Percentiles rank a stretch among this genome's conserved stretches.
Evolutionary conservation across 306 rosid species (phyloP).

Genomic region (Carpinus fangiana): DNA sequence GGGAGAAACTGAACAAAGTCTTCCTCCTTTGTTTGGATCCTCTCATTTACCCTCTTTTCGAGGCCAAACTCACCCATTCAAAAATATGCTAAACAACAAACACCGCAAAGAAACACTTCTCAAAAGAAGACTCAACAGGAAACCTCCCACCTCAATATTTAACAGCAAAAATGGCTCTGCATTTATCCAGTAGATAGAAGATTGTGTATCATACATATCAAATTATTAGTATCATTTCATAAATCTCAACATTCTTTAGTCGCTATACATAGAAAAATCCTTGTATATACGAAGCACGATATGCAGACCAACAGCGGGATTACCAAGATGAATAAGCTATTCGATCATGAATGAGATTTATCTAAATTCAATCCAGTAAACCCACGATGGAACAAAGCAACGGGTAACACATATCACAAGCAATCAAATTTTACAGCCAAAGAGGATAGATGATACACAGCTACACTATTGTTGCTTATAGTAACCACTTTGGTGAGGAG

Average conservation of each 20-base stretch:
- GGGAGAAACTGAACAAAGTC: constrained; percentile 4
- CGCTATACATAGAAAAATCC: constrained; percentile 42
- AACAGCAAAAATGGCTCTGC: neutral
- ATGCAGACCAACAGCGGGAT: constrained; percentile 29
- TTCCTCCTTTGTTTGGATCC: neutral
- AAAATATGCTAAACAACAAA: neutral
- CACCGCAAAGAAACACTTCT: neutral
- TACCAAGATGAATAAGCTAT: constrained; percentile 19
- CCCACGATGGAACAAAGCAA: constrained; percentile 4
- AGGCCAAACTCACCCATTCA: neutral
- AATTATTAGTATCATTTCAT: neutral
- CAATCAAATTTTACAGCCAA: constrained; percentile 27
- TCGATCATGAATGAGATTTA: constrained; percentile 25
- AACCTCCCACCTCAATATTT: too few species aligned
- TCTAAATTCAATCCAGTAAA: constrained; percentile 27
- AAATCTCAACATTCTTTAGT: constrained; percentile 3
- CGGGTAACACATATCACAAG: constrained; percentile 19
- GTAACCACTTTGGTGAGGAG: constrained; percentile 89
- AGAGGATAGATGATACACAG: neutral
- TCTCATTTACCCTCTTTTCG: neutral
- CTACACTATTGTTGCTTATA: constrained; percentile 68
- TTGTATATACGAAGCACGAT: constrained; percentile 21
- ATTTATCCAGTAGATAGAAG: neutral
- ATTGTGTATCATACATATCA: neutral
- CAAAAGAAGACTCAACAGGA: too few species aligned